Base-by-base conservation (phyloP, 345 rosid genomes). In the Gossypium herbaceum region DNA sequence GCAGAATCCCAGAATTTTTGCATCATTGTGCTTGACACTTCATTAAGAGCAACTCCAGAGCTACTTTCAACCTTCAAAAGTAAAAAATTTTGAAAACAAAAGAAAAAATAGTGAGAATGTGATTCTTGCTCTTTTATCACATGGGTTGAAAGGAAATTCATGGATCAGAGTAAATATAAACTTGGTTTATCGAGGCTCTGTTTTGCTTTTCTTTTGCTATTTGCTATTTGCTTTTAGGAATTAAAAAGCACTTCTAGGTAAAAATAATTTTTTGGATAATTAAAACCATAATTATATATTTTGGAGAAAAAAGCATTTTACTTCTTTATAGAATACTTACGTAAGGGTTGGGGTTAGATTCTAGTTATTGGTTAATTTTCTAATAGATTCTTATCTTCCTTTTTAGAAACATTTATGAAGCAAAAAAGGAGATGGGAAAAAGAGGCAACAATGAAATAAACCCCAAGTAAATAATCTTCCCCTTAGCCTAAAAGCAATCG, bases 1-100 rank as follows among this genome's bases (percentile, higher is more conserved):
- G 97, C 91, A 27, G 98, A 93, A 79, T 96, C 99, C 99, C 98
- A 96, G 72, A 96, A 96, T 75, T 92, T 96, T 78, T 96, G 99
- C 99, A 93, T 92, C 97, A 96, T 92, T 45, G 99, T 88, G 79
- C 79, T 93, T n/a, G 97, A 86, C 85, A 91, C 83, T 48, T 91
- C 99, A 82, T 88, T 93, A 77, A 87, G 62, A 57, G 29, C 98
- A 79, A 94, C 89, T 75, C 97, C 98, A 27, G 97, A 84, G 80
- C 95, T 78, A 79, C 78, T 90, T 78, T 96, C 99, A 57, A 93
- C 98, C 97, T 91, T 73, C 63, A 47, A 76, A 80, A 67, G 12
- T 17, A 51, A 44, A 60, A 57, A 62, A 24, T 20, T 73, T 44
- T 8, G 8, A n/a, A 52, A 69, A 51, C 27, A 69, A 70, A 70